Base-by-base conservation (phyloP, 2,329 filamentous ascomycete species). In the Stylonectria norvegica region DNA sequence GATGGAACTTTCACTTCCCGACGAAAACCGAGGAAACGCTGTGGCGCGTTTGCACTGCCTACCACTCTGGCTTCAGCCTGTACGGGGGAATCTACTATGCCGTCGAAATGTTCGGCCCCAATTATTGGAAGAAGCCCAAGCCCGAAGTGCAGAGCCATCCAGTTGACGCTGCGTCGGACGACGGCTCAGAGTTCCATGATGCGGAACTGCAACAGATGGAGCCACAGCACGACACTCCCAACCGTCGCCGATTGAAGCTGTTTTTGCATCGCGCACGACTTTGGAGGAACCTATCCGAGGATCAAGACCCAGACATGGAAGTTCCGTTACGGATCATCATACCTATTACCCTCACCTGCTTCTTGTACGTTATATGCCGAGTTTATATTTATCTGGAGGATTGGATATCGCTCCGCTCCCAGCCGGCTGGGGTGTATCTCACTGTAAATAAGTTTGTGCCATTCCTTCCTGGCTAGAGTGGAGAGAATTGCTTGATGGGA, bases 1-100 rank as follows among this genome's bases (percentile, higher is more conserved):
- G 45, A 0, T 62, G 56, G 59, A 55, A 58, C 35, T 61, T 60
- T 17, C 15, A 38, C 29, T 62, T 61, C 15, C 49, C 59, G 1
- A 57, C 50, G 1, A 1, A 28, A 4, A 34, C 27, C 0, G 55
- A 62, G 32, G 27, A 38, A 30, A 8, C 48, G 1, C 29, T 53
- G 2, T 61, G 58, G 59, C 49, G 56, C 5, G 32, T 47, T 2
- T 43, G 40, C 25, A 44, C 41, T 31, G 25, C 43, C 5, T 51
- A 49, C 14, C 47, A 55, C 22, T 38, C 48, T 11, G 23, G 20
- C 2, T 47, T 42, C 27, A 28, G 34, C 18, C n/a, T 39, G 10
- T 19, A 25, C 15, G 38, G 38, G 5, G 43, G 34, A 3, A n/a
- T 15, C 6, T 38, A 39, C 11, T 38, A 38, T 18, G 10, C 19